These are phyloP conservation scores for Backusella westeae DNA, from an alignment of 192 early-diverging fungal genomes.

Conservation along the genomic window DNA sequence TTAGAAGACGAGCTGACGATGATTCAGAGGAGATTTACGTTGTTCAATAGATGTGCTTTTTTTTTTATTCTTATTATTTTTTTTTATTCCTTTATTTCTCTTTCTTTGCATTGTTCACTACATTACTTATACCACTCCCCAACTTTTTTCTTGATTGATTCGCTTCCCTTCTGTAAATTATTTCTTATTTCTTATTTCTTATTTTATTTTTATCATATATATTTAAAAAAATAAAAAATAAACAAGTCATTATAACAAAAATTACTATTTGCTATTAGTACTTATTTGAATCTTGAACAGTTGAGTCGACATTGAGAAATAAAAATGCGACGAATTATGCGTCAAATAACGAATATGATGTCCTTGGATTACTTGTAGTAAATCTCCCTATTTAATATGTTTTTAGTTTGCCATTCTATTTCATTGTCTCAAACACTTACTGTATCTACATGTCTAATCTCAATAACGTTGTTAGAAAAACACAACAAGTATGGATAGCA, in stretches of 20 bases:
- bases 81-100: neutral
- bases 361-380: constrained; percentile 19
- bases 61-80: neutral
- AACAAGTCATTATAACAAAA: neutral
- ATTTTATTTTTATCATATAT: neutral
- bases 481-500: constrained; percentile 11
- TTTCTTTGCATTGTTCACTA: neutral
- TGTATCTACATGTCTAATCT: constrained; percentile 19
- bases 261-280: neutral
- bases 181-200: neutral
- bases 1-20: neutral
- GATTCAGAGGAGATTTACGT: constrained; percentile 11
- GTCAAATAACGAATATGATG: constrained; percentile 18
- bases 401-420: neutral
- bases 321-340: neutral
- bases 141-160: neutral
- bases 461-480: constrained; percentile 16
- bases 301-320: neutral
- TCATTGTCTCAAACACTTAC: constrained; percentile 1
- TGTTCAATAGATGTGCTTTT: neutral
- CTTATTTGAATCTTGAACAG: neutral
- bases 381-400: neutral
- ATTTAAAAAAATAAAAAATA: neutral
- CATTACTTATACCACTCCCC: constrained; percentile 2
- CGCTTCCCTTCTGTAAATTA: neutral